Evolutionary conservation across 106 monocot genomes (phyloP).

Genomic region (Allium cepa): DNA sequence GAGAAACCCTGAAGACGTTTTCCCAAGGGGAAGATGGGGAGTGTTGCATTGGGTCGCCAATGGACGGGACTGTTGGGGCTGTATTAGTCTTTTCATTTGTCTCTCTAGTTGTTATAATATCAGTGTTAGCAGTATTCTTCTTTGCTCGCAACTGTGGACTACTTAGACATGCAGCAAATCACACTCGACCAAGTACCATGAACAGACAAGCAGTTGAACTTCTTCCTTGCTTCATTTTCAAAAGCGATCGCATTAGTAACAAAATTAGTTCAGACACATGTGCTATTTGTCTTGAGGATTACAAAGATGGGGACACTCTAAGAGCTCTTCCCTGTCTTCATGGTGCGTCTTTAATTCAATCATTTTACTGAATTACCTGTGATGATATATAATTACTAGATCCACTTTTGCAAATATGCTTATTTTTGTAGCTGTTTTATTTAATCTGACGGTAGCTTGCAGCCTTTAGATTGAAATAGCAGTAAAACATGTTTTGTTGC

Average conservation of each 20-base stretch:
- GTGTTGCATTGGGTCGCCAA: conserved; percentile 69
- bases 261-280: conserved; percentile 52
- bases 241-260: conserved; percentile 23
- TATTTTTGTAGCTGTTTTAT: background rate
- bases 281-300: conserved; percentile 92
- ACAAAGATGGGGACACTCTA: conserved; percentile 72
- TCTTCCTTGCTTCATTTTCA: conserved; percentile 66
- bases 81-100: conserved; percentile 82
- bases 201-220: conserved; percentile 55
- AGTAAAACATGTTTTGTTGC: too few species aligned
- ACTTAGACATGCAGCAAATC: conserved; percentile 25
- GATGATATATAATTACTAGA: background rate
- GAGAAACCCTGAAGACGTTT: conserved; percentile 65
- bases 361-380: background rate
- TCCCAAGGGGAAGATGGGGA: conserved; percentile 51
- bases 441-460: background rate
- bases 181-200: conserved; percentile 31
- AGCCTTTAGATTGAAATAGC: background rate
- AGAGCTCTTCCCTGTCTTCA: conserved; percentile 83
- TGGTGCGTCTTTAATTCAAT: conserved; percentile 29
- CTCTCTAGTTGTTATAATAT: conserved; percentile 72
- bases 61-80: conserved; percentile 71
- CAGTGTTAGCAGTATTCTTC: conserved; percentile 58
- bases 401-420: background rate
- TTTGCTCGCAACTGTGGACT: conserved; percentile 77